Base-by-base conservation (phyloP, 495 filamentous ascomycete species). In the Pyronema domesticum region DNA sequence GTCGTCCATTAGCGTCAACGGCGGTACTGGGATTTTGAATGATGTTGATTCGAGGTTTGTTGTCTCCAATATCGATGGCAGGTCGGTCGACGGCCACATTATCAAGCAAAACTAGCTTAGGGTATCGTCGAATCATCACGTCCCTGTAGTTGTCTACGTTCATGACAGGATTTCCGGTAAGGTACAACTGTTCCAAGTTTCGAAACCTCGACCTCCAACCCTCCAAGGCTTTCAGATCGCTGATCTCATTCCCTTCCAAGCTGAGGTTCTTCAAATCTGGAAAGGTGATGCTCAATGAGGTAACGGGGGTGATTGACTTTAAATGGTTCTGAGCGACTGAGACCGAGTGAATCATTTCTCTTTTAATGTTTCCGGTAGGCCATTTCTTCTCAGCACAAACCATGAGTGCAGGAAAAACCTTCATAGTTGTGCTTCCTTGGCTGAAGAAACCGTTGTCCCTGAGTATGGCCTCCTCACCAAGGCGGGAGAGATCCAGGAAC, bases 381-480 rank as follows among this genome's bases (percentile, higher is more conserved):
- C 91, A 91, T 30, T 79, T 72, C 59, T 76, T 68, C 35, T 85
- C 80, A 65, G 81, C 84, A 36, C 94, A 74, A 53, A 77, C 79
- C 81, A 95, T 87, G 34, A 95, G 71, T 3, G 82, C 89, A 37
- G 83, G 83, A 69, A 95, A 95, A 55, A 95, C 81, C 64, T 95
- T 96, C 46, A 81, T 78, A 30, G 82, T 79, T n/a, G 78, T 80
- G 1, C 79, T 76, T 30, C 72, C 74, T 45, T 71, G 74, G 55
- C 78, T 73, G 68, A 95, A 94, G 37, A 88, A 79, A 18, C 86
- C 85, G 71, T 85, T 80, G 18, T 75, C 70, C 36, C 73, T 65
- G 2, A 95, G 72, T 49, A 77, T 74, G 0, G 74, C 67, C 60
- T 96, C 89, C 36, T 71, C 68, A 30, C 73, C 80, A 7, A 95